Percentiles rank a stretch among this genome's conserved stretches.
phyloP scores from a whole-genome alignment of 352 stramenopile genomes.

The Phytophthora pisi region DNA sequence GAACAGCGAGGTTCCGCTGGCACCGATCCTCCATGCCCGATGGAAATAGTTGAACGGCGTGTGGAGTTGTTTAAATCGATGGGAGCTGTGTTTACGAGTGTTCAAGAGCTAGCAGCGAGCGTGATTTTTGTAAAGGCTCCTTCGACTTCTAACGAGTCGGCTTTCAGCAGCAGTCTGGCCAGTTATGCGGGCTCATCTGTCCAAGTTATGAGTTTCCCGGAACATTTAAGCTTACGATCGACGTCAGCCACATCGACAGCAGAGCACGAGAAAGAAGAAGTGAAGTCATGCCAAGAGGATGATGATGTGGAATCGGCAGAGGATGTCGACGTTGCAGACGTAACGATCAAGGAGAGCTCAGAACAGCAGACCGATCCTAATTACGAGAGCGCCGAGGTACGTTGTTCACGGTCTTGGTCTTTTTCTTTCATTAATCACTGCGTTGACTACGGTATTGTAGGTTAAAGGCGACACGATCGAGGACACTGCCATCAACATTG shows the following conservation, averaged over 20 bases:
- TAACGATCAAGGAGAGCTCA: conserved; percentile 27
- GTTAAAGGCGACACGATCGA: conserved; percentile 18
- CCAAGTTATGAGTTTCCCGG: conserved; percentile 65
- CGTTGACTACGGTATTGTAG: conserved; percentile 8
- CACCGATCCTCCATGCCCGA: conserved; percentile 10
- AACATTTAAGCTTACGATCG: conserved; percentile 65
- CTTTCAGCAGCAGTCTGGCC: conserved; percentile 72
- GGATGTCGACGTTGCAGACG: conserved; percentile 11
- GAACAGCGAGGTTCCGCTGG: conserved; percentile 37
- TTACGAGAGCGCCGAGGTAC: conserved; percentile 28
- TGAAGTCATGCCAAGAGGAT: conserved; percentile 26
- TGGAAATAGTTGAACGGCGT: conserved; percentile 58
- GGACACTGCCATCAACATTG: conserved; percentile 35
- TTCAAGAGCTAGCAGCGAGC: conserved; percentile 82
- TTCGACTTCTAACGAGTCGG: conserved; percentile 50
- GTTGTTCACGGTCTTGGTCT: not conserved
- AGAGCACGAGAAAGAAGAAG: conserved; percentile 25
- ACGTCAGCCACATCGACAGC: conserved; percentile 19
- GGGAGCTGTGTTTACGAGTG: conserved; percentile 68
- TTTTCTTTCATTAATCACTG: conserved; percentile 6
- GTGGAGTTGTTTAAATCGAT: conserved; percentile 68
- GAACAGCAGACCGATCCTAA: conserved; percentile 21
- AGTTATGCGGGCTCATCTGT: conserved; percentile 55
- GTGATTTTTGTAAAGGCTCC: conserved; percentile 84
- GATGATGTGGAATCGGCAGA: conserved; percentile 16